Evolutionary conservation across 2,329 filamentous ascomycete species (phyloP), one percentile per base, ranked within the genome.

Genomic region (Ascochyta rabiei): DNA sequence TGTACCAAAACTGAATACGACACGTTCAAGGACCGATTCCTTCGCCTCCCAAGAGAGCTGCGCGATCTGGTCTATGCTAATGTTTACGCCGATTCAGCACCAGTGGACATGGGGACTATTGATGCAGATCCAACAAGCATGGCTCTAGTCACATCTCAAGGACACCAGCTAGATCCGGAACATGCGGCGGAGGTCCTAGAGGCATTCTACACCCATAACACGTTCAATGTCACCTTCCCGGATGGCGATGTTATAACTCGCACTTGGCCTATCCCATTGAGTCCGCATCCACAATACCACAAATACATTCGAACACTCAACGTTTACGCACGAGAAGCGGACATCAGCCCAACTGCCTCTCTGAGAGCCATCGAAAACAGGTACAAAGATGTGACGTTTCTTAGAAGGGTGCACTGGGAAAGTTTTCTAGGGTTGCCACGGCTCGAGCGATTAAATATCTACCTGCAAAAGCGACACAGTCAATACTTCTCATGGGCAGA

Each of bases 51-150:
- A 1, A 52, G 61, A 10, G 62, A 67, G 40, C 38, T 67, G 10
- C 59, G 64, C 12, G 62, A 67, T 41, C 10, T 60, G 16, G 53
- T 67, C 23, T 67, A 64, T 38, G 44, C 48, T 13, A 31, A 60
- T 19, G 12, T 63, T 7, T 43, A 57, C 30, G 15, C 15, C 9
- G 26, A 51, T 21, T 24, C 47, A 6, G 6, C 15, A 1, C 54
- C 59, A 2, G 46, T 60, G 5, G 16, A 43, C 2, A 16, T 65
- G 35, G 34, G 34, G 4, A 4, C 52, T 12, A 16, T 34, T 6
- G 23, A 31, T 3, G 45, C 44, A 7, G 40, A 48, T 16, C 13
- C 46, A 10, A 38, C 49, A 19, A 34, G 23, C 2, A 19, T 42
- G n/a, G 30, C 39, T 28, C 15, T 49, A 2, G 19, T 45, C 23